These are phyloP conservation scores for Phytophthora brassicae DNA, from an alignment of 352 stramenopile genomes.

Conservation along the genomic window DNA sequence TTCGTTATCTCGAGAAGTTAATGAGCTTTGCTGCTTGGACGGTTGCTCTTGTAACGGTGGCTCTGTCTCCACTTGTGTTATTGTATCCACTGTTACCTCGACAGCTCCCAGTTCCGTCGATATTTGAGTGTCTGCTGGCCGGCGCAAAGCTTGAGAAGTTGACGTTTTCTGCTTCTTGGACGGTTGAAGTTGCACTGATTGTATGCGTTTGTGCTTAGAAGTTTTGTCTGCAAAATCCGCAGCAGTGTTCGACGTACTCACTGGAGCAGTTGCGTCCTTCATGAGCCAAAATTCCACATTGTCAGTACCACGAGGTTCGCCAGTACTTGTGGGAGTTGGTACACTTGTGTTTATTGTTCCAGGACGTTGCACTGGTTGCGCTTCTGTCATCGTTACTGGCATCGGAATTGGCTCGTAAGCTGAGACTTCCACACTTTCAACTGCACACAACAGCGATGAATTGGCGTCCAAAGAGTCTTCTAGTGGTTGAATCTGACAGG, in stretches of 20 bases:
- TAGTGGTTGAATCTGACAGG: conserved; percentile 7
- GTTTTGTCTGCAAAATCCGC: background rate
- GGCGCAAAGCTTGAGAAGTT: background rate
- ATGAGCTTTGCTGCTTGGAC: background rate
- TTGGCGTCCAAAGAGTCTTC: background rate
- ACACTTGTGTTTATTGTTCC: conserved; percentile 8
- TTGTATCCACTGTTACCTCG: background rate
- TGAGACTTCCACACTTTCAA: conserved; percentile 33
- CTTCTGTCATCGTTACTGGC: conserved; percentile 3
- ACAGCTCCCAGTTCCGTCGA: background rate
- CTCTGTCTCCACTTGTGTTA: background rate
- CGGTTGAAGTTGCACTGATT: background rate
- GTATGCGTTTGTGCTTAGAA: background rate
- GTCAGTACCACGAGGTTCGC: conserved; percentile 1
- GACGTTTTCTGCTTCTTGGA: conserved; percentile 14
- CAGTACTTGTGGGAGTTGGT: background rate
- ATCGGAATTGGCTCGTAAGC: conserved; percentile 26
- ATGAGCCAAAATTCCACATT: conserved; percentile 18
- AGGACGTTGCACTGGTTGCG: background rate
- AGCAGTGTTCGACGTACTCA: background rate
- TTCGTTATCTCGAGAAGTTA: conserved; percentile 8
- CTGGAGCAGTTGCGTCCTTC: conserved; percentile 1
- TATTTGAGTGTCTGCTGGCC: background rate
- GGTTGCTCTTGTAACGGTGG: background rate
- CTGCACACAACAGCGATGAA: conserved; percentile 17